A percentile compares a stretch with the other conserved stretches of the same genome.
Conservation (phyloP, 768 basidiomycete genomes). For the Trametes elegans region DNA sequence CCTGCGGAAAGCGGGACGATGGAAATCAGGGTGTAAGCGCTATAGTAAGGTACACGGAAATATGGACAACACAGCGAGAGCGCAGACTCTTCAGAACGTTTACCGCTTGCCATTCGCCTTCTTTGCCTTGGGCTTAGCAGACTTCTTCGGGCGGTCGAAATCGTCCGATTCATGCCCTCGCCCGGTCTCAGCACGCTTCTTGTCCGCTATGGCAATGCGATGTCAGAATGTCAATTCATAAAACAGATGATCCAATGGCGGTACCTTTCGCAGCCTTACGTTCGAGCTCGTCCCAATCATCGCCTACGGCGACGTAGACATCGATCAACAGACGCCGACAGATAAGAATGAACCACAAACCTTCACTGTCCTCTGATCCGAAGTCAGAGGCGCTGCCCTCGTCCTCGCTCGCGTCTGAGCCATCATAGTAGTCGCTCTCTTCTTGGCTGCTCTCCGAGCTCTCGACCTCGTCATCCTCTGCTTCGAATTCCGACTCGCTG, state of each 20-base stretch:
- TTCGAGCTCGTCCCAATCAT: conserved; percentile 97
- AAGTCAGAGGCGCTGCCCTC: conserved; percentile 71
- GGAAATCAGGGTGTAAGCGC: background rate
- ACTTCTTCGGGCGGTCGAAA: conserved; percentile 42
- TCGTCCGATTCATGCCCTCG: conserved; percentile 38
- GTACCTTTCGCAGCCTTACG: conserved; percentile 85
- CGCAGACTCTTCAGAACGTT: background rate
- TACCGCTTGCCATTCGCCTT: conserved; percentile 30
- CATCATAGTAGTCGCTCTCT: conserved; percentile 48
- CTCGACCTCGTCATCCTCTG: conserved; percentile 42
- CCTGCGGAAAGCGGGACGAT: background rate
- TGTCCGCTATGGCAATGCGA: conserved; percentile 41
- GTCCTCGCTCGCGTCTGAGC: conserved; percentile 51
- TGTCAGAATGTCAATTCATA: background rate
- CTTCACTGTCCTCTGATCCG: conserved; percentile 59
- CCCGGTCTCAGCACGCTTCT: conserved; percentile 38
- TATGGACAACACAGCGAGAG: no score
- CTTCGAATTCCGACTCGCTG: conserved; percentile 66
- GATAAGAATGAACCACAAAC: conserved; percentile 26
- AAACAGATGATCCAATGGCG: conserved; percentile 12
- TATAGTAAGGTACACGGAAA: background rate
- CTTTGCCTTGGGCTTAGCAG: conserved; percentile 32
- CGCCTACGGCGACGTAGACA: conserved; percentile 48
- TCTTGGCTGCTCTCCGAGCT: conserved; percentile 46
- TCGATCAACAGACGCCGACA: background rate